A percentile compares a stretch with the other conserved stretches of the same genome.
These are phyloP conservation scores for Exserohilum turcica DNA, from an alignment of 2,329 filamentous ascomycete genomes.

Conservation along the genomic window DNA sequence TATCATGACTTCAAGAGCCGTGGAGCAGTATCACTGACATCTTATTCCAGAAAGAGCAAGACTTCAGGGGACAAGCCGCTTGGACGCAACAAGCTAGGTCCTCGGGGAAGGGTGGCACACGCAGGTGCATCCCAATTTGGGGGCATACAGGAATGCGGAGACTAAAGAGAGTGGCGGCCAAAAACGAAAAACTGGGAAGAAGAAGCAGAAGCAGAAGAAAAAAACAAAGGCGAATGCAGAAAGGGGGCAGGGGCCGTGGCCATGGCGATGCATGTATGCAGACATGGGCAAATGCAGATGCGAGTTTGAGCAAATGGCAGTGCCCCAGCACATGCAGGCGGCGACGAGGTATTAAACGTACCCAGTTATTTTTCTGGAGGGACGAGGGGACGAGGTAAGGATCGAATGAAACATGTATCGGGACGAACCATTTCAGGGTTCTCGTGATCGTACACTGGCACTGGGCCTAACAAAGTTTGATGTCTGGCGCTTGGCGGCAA, in stretches of 20 bases:
- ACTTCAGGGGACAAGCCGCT: neutral
- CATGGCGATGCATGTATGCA: too few species aligned
- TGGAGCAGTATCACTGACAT: neutral
- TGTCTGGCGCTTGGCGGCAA: constrained; percentile 1
- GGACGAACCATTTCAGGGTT: constrained; percentile 21
- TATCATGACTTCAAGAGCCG: neutral
- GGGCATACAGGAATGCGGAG: neutral
- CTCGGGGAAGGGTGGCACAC: constrained; percentile 2
- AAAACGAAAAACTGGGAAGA: neutral
- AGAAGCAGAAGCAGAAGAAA: neutral
- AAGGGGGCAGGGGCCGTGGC: constrained; percentile 4
- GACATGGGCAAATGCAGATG: neutral
- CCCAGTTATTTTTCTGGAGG: neutral
- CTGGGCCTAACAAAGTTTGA: neutral
- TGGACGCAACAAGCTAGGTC: neutral
- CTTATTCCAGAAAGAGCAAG: constrained; percentile 4
- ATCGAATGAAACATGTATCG: constrained; percentile 8
- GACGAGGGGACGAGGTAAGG: neutral
- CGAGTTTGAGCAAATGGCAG: neutral
- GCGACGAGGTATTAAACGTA: constrained; percentile 8
- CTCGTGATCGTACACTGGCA: too few species aligned
- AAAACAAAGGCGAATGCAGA: neutral
- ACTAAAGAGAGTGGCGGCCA: neutral
- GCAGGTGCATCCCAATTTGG: constrained; percentile 6
- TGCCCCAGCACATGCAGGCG: neutral